Conservation (phyloP, 1,284 basidiomycete genomes). For the Cryptococcus sp. region DNA sequence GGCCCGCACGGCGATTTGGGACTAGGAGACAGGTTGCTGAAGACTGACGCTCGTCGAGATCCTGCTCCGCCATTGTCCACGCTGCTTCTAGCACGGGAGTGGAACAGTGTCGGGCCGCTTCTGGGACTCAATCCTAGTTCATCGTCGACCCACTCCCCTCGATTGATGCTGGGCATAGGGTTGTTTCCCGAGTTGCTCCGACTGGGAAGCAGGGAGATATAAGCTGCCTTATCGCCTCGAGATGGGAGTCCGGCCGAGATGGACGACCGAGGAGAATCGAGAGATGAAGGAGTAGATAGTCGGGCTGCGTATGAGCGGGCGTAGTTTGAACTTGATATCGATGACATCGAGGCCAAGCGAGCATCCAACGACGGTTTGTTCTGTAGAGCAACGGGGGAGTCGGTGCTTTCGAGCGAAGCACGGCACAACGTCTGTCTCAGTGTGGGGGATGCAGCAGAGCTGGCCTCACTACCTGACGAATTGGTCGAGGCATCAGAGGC, state of each 20-base stretch:
- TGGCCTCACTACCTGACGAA: neutral
- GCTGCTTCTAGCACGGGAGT: neutral
- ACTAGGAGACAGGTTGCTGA: neutral
- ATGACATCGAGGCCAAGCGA: neutral
- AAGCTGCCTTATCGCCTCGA: conserved; percentile 3
- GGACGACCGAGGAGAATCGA: neutral
- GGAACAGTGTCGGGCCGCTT: conserved; percentile 5
- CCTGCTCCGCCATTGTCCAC: neutral
- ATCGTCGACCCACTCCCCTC: conserved; percentile 15
- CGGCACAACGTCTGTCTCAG: conserved; percentile 4
- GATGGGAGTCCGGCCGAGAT: conserved; percentile 1
- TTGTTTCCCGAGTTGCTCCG: conserved; percentile 10
- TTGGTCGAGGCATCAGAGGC: conserved; percentile 6
- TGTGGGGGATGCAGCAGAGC: neutral
- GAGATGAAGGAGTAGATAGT: too few relatives aligned
- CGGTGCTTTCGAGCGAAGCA: neutral
- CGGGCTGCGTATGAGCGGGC: neutral
- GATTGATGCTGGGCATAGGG: conserved; percentile 10
- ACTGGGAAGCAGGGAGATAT: conserved; percentile 12
- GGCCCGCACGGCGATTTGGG: too few relatives aligned
- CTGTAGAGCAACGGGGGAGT: neutral
- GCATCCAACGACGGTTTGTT: neutral
- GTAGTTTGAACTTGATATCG: neutral
- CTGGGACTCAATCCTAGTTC: conserved; percentile 19
- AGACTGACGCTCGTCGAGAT: neutral